Evolutionary conservation across 2,329 filamentous ascomycete species (phyloP).

Genomic region (Thelonectria blattea): DNA sequence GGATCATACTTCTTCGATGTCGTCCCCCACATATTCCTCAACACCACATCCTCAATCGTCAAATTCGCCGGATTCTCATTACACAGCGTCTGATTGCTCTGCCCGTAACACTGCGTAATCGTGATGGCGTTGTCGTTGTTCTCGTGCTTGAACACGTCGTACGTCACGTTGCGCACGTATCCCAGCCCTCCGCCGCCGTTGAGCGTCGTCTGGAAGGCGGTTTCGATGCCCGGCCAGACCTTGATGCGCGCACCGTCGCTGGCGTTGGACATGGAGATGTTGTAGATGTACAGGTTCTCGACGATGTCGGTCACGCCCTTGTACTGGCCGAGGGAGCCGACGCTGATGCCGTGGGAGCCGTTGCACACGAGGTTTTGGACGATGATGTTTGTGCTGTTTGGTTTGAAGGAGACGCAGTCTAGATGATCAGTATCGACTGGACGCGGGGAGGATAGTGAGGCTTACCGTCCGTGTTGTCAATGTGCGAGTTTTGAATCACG

Average conservation of each 20-base stretch:
- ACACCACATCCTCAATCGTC: conserved; percentile 36
- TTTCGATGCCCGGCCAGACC: conserved; percentile 66
- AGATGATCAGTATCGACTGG: neutral
- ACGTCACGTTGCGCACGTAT: conserved; percentile 70
- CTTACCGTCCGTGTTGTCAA: conserved; percentile 36
- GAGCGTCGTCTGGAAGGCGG: conserved; percentile 51
- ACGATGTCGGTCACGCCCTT: conserved; percentile 68
- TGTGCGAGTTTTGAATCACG: conserved; percentile 71
- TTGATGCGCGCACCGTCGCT: conserved; percentile 74
- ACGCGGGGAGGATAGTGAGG: too few species aligned
- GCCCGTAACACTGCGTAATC: conserved; percentile 39
- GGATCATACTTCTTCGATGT: conserved; percentile 40
- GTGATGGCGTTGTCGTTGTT: conserved; percentile 60
- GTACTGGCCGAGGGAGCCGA: conserved; percentile 76
- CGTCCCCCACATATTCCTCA: conserved; percentile 41
- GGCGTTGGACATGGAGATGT: conserved; percentile 64
- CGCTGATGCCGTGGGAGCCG: conserved; percentile 74
- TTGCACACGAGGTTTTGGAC: conserved; percentile 72
- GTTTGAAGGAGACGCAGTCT: conserved; percentile 77
- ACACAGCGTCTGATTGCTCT: conserved; percentile 37
- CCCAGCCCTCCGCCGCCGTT: conserved; percentile 63
- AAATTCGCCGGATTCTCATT: conserved; percentile 37
- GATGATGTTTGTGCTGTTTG: conserved; percentile 72
- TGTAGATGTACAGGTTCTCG: conserved; percentile 70
- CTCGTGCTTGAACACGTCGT: conserved; percentile 63